A percentile compares a stretch with the other conserved stretches of the same genome.
Evolutionary conservation across 345 rosid species (phyloP).

Genomic region (Linum tenue): DNA sequence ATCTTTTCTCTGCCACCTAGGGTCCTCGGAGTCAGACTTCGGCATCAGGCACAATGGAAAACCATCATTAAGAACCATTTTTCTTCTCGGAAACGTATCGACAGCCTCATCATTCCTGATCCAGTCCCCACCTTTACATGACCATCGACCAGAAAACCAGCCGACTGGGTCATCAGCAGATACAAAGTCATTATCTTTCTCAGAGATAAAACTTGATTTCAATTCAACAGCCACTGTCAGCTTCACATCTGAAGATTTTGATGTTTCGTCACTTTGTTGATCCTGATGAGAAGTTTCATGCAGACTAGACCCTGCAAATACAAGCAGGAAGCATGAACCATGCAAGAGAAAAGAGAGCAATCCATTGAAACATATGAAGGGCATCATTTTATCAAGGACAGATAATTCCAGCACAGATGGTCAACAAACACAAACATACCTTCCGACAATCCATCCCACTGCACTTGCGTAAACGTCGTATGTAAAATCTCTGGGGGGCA

Average conservation of each 20-base stretch:
- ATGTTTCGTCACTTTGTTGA: conserved; percentile 29
- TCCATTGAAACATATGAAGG: conserved; percentile 10
- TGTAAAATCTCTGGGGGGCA: conserved; percentile 61
- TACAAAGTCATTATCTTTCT: conserved; percentile 31
- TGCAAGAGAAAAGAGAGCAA: neutral
- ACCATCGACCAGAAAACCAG: conserved; percentile 73
- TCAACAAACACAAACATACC: conserved; percentile 28
- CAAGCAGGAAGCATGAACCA: neutral
- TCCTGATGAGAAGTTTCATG: conserved; percentile 24
- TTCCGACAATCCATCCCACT: conserved; percentile 48
- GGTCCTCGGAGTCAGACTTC: conserved; percentile 82
- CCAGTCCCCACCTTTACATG: conserved; percentile 99
- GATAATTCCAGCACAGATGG: neutral
- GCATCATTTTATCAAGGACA: neutral
- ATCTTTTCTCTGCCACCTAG: conserved; percentile 83
- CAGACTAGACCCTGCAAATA: conserved; percentile 41
- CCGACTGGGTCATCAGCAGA: conserved; percentile 37
- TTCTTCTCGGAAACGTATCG: conserved; percentile 56
- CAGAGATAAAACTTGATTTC: conserved; percentile 26
- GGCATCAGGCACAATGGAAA: conserved; percentile 91
- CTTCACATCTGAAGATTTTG: conserved; percentile 26
- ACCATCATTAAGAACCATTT: conserved; percentile 83
- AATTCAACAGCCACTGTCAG: conserved; percentile 31
- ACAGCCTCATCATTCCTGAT: conserved; percentile 70
- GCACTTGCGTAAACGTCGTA: conserved; percentile 42